phyloP scores from a whole-genome alignment of 2,329 filamentous ascomycete genomes.

The Monosporascus sp. region DNA sequence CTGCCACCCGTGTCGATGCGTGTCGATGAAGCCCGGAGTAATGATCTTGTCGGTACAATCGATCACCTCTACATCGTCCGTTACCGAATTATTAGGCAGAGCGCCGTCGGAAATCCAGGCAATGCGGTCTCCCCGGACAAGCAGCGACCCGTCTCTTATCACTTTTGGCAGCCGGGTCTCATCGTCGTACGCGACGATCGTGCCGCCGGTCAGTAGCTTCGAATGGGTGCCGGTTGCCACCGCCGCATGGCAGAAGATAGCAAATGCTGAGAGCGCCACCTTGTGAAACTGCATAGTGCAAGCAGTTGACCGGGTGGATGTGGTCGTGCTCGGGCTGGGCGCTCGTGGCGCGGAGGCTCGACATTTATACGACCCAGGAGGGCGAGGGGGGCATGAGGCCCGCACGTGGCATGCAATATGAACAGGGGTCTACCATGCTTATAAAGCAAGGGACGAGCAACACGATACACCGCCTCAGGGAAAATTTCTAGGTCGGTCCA shows the following conservation, averaged over 20 bases:
- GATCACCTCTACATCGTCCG: conserved; percentile 32
- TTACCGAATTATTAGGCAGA: conserved; percentile 14
- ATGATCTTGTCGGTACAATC: conserved; percentile 48
- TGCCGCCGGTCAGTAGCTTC: conserved; percentile 11
- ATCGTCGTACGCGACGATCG: conserved; percentile 23
- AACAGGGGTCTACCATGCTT: too few species aligned
- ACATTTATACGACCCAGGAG: too few species aligned
- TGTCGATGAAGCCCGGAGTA: conserved; percentile 51
- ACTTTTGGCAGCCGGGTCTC: conserved; percentile 20
- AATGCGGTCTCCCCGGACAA: conserved; percentile 30
- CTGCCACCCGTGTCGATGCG: conserved; percentile 52
- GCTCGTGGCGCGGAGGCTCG: too few species aligned
- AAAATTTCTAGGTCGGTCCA: too few species aligned
- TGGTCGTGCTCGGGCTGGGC: too few species aligned
- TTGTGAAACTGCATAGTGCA: too few species aligned
- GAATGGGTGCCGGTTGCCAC: not conserved
- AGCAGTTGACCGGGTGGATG: too few species aligned
- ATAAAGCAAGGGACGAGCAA: too few species aligned
- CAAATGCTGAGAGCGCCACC: not conserved
- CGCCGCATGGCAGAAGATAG: not conserved
- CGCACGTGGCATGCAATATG: too few species aligned
- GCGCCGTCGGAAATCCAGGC: conserved; percentile 22
- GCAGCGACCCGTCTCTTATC: conserved; percentile 25
- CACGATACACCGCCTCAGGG: too few species aligned
- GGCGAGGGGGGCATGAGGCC: too few species aligned